These are phyloP conservation scores for Mycena galericulata DNA, from an alignment of 768 basidiomycete genomes.

Conservation along the genomic window DNA sequence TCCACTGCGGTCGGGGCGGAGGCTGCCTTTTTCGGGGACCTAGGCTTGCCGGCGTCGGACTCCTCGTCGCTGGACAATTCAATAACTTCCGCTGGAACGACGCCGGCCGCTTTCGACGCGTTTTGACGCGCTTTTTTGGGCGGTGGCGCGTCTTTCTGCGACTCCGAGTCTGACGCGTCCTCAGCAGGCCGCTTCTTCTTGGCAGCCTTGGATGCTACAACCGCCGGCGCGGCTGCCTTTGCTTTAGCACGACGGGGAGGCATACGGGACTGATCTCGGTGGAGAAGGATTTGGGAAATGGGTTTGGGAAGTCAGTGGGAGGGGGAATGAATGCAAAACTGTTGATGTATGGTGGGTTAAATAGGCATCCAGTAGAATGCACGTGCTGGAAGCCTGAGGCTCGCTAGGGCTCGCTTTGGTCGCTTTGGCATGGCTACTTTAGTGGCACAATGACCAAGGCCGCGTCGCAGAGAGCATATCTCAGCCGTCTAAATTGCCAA, in stretches of 20 bases:
- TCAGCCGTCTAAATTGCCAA: too few species aligned
- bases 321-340: too few species aligned
- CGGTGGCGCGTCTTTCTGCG: slow-evolving; percentile 19
- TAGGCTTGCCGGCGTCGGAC: not conserved
- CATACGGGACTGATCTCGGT: too few species aligned
- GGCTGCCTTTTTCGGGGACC: not conserved
- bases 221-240: not conserved
- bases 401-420: too few species aligned
- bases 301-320: too few species aligned
- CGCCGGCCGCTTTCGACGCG: not conserved
- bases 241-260: slow-evolving; percentile 22
- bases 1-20: not conserved
- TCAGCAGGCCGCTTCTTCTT: slow-evolving; percentile 13
- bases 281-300: too few species aligned
- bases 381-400: too few species aligned
- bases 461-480: too few species aligned
- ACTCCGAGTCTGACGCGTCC: slow-evolving; percentile 10
- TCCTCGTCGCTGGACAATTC: slow-evolving; percentile 21
- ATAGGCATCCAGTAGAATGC: too few species aligned
- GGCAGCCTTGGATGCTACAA: not conserved
- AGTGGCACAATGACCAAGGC: too few species aligned
- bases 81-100: not conserved
- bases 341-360: too few species aligned
- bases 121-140: slow-evolving; percentile 28
- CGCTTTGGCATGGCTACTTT: too few species aligned